Evolutionary conservation across 2,329 filamentous ascomycete species (phyloP), one percentile per base, ranked within the genome.

Genomic region (Claviceps maximensis): DNA sequence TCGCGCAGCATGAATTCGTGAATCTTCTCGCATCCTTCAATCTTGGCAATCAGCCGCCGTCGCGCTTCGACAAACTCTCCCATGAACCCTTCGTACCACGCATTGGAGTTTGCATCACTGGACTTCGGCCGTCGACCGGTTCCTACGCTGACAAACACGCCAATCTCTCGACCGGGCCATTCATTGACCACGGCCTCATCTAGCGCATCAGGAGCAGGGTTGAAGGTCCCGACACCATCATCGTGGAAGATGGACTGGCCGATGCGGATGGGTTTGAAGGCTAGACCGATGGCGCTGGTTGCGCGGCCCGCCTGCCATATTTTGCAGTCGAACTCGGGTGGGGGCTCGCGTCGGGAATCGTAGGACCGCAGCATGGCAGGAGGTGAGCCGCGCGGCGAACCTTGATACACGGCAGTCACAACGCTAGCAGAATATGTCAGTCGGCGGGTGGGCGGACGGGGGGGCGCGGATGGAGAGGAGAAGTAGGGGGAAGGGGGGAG

Each of bases 221-320:
- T 98, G 70, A 93, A 98, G 56, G 86, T 89, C 4, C 93, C 93
- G 1, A 80, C 77, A 1, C 93, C 93, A 65, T 97, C 91, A 60
- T 98, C 93, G 55, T 95, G 85, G 63, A 98, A 98, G 10, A 89
- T 77, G 0, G 89, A 91, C 67, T 97, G 91, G 3, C 93, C 93
- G 41, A 98, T 87, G 58, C 87, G 85, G 49, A 98, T 89, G 0
- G 91, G 89, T 67, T 98, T 98, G 72, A 98, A 98, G 1, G 93
- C 93, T 45, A 96, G 75, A 0, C 87, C 89, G 1, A 91, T 93
- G 1, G 93, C 88, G 51, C 80, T 88, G 1, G 93, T 98, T n/a
- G 93, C 93, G 55, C 93, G 82, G 12, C 93, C 93, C 4, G 93
- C 93, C 70, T 98, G 85, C 93, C 93, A 98, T 54, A 98, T 93